Percentiles rank a stretch among this genome's conserved stretches.
These are phyloP conservation scores for Monilinia vaccinii-corymbosi DNA, from an alignment of 2,329 filamentous ascomycete genomes.

Conservation along the genomic window DNA sequence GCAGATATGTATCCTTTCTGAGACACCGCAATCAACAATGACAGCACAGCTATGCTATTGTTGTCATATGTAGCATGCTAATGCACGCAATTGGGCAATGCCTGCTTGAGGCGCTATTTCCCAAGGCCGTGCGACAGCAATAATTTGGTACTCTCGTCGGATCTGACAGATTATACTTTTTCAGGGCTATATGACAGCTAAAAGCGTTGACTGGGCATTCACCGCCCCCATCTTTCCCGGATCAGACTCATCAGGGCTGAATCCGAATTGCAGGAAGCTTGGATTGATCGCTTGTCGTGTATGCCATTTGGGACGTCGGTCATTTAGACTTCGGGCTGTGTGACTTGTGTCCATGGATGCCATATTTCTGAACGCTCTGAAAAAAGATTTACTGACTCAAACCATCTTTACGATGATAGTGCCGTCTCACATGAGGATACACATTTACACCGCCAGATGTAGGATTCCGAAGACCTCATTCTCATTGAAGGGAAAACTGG, in stretches of 20 bases:
- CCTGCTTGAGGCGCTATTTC: slow-evolving; percentile 14
- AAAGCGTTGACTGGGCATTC: slow-evolving; percentile 7
- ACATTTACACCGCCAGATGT: slow-evolving; percentile 28
- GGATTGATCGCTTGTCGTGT: slow-evolving; percentile 6
- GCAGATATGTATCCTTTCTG: slow-evolving; percentile 13
- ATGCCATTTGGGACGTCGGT: not conserved
- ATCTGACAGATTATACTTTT: slow-evolving; percentile 12
- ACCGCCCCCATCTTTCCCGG: slow-evolving; percentile 2
- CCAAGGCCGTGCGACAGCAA: slow-evolving; percentile 11
- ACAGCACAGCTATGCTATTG: slow-evolving; percentile 15
- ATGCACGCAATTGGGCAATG: slow-evolving; percentile 24
- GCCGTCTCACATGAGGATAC: slow-evolving; percentile 21
- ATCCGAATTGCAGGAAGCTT: slow-evolving; percentile 9
- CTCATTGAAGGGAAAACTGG: slow-evolving; percentile 10
- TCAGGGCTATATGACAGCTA: not conserved
- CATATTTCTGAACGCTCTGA: slow-evolving; percentile 2
- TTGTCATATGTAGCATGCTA: slow-evolving; percentile 15
- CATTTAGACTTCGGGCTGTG: not conserved
- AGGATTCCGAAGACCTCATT: slow-evolving; percentile 21
- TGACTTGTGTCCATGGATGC: slow-evolving; percentile 1
- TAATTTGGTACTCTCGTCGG: slow-evolving; percentile 18
- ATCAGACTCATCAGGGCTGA: slow-evolving; percentile 6
- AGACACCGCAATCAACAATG: slow-evolving; percentile 19
- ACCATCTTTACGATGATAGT: slow-evolving; percentile 2
- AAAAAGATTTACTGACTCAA: slow-evolving; percentile 7